These are phyloP conservation scores for Exophiala bonariae DNA, from an alignment of 2,329 filamentous ascomycete genomes.

Conservation along the genomic window DNA sequence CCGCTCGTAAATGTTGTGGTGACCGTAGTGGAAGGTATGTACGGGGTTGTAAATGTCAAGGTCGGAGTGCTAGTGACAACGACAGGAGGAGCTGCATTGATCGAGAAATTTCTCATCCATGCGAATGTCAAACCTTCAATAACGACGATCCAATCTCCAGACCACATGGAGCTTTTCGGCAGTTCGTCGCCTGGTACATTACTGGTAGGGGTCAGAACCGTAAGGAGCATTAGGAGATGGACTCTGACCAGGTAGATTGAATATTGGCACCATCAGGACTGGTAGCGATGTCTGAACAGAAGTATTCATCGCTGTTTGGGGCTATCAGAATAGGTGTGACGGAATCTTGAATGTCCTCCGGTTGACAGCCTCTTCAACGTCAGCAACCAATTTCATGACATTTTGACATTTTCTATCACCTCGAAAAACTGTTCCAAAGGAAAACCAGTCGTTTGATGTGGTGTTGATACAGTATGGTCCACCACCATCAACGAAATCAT, in stretches of 20 bases:
- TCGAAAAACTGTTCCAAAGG: conserved; percentile 23
- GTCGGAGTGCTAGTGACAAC: conserved; percentile 19
- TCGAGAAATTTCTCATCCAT: conserved; percentile 22
- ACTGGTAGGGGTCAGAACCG: conserved; percentile 10
- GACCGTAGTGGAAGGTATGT: conserved; percentile 15
- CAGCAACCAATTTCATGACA: background rate
- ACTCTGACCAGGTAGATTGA: conserved; percentile 23
- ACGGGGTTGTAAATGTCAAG: conserved; percentile 21
- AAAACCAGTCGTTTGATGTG: conserved; percentile 23
- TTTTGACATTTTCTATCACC: conserved; percentile 8
- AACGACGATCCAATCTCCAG: conserved; percentile 24
- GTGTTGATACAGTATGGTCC: conserved; percentile 28
- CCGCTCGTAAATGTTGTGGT: conserved; percentile 19
- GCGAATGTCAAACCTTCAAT: conserved; percentile 27
- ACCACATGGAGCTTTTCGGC: conserved; percentile 23
- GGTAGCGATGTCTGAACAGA: conserved; percentile 25
- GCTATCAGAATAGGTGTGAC: conserved; percentile 25
- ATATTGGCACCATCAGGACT: conserved; percentile 21
- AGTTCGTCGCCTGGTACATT: conserved; percentile 24
- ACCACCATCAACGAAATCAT: conserved; percentile 24
- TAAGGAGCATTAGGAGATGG: background rate
- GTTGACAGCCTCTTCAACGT: conserved; percentile 18
- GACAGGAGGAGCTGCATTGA: conserved; percentile 25
- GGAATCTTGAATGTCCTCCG: conserved; percentile 20
- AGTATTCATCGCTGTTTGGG: conserved; percentile 25